Evolutionary conservation across 768 basidiomycete genomes (phyloP), one percentile per base, ranked within the genome.

Genomic region (Lactarius sanguifluus): DNA sequence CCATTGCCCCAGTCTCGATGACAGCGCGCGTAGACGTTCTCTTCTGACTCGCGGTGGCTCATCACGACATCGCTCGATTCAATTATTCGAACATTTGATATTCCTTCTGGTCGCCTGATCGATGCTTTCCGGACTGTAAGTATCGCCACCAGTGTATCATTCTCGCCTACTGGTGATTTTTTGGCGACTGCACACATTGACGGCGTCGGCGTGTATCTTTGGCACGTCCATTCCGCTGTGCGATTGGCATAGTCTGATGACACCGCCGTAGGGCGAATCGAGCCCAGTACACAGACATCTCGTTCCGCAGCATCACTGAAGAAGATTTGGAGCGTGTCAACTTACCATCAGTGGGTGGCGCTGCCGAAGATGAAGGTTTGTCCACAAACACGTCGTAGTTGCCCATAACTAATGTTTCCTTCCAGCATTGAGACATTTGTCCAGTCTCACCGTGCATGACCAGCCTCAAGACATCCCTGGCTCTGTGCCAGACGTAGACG

Each of bases 161-260:
- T 99, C 76, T 98, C 96, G 2, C 97, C 97, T 0, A 90, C 94
- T 0, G 91, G 91, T 63, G 97, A 98, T 76, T 98, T 99, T 79
- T 78, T 99, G 68, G 97, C 97, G 1, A 96, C 96, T 12, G 83
- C 93, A 0, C 97, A 99, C 75, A 87, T 97, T 7, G 96, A 97
- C 71, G 94, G 89, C 65, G 89, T 98, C 61, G 97, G 96, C 13
- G 84, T 99, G 2, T 96, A 90, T 76, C 83, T 99, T n/a, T 99
- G 97, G 94, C 90, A 65, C 63, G 83, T 71, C 32, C 32, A 16
- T 62, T 7, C 54, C 23, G 5, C 18, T 59, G 34, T 23, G 25
- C 40, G 16, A 28, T 55, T 34, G 56, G 67, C 69, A 62, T 20
- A 41, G 63, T 32, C 60, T 47, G 70, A 59, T 59, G 52, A 52